Base-by-base conservation (phyloP, 768 basidiomycete genomes). In the Termitomyces sp. region DNA sequence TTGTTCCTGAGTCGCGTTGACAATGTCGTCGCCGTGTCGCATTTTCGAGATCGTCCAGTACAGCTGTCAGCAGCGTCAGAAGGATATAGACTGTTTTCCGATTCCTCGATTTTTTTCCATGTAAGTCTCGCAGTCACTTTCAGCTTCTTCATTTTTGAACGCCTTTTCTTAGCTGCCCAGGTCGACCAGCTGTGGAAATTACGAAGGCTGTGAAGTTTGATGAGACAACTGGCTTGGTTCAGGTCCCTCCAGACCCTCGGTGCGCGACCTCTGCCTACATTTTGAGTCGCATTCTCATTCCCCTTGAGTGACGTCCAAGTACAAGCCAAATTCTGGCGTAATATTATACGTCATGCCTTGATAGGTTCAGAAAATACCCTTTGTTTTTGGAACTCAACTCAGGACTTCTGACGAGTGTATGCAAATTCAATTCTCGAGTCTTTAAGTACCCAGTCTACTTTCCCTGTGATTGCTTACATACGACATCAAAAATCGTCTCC, bases 21-120 rank as follows among this genome's bases (percentile, higher is more conserved):
- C 3, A 20, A 54, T 57, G 51, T 47, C 60, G 18, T 53, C 57
- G 16, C 54, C 55, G 23, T 93, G 89, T 72, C 79, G 73, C 46
- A 74, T 93, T 16, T 78, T 81, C 14, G 90, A 93, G 74, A 82
- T 93, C 48, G 71, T 87, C 9, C 92, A 93, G 67, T 88, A 82
- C 69, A 79, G 75, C 30, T 94, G 91, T 69, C 73, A 80, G 48
- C 65, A 72, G 47, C 74, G 79, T 59, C 65, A 62, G 16, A 67
- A 62, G 5, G 63, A 71, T 52, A 67, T 83, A 49, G 79, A 83
- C 40, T 94, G 91, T 68, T 85, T 82, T 68, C 92, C 91, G 6
- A 72, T 94, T 48, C 82, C 87, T 32, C 83, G 93, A 16, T 77
- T 93, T 30, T 89, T 95, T 66, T 77, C 78, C 69, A 74, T 90